Evolutionary conservation across 2,329 filamentous ascomycete genomes (phyloP).

Genomic region (Fusarium begoniae): DNA sequence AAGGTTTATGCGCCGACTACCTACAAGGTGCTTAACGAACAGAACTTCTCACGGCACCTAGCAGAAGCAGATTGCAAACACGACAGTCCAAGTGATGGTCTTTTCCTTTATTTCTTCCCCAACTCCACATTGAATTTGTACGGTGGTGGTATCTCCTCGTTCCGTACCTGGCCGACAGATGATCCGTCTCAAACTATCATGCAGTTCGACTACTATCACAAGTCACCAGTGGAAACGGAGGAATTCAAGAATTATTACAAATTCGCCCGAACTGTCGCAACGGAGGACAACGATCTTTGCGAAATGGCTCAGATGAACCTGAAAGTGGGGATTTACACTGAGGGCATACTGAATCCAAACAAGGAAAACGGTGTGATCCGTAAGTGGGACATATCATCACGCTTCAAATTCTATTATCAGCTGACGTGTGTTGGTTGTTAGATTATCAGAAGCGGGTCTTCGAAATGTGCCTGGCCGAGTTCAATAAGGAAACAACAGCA

Average conservation of each 20-base stretch:
- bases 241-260: not conserved
- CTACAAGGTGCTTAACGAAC: not conserved
- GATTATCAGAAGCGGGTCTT: not conserved
- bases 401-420: not conserved
- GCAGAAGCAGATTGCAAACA: not conserved
- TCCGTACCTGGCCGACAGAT: not conserved
- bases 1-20: not conserved
- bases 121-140: not conserved
- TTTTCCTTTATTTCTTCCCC: not conserved
- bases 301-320: not conserved
- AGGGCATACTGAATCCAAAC: not conserved
- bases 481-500: not conserved
- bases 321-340: not conserved
- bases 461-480: not conserved
- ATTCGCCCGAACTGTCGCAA: not conserved
- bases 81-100: not conserved
- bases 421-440: not conserved
- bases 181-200: not conserved
- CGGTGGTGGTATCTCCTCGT: not conserved
- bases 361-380: not conserved
- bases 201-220: not conserved
- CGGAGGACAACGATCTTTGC: not conserved
- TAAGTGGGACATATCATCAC: not conserved
- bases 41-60: not conserved
- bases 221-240: not conserved